These are phyloP conservation scores for Phoma sp. DNA, from an alignment of 2,329 filamentous ascomycete species.

Conservation along the genomic window DNA sequence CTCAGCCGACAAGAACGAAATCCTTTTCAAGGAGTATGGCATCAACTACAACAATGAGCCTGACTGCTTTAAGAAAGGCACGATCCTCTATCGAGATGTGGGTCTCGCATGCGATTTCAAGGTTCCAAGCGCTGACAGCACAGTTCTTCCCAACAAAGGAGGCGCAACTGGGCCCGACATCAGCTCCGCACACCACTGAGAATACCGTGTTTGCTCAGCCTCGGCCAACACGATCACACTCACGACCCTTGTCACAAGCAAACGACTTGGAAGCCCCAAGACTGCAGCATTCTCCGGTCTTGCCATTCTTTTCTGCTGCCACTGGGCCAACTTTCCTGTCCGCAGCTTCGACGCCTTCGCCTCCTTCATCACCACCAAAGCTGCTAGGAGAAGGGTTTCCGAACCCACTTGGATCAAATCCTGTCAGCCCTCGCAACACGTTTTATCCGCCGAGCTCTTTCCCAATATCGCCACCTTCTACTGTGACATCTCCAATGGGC, in stretches of 20 bases:
- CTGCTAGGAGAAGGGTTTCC: constrained; percentile 35
- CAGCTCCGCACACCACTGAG: neutral
- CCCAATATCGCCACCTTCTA: constrained; percentile 35
- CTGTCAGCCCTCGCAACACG: constrained; percentile 21
- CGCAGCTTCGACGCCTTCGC: constrained; percentile 43
- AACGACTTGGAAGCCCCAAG: neutral
- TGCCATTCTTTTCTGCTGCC: constrained; percentile 21
- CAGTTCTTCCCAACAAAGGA: constrained; percentile 39
- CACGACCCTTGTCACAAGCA: neutral
- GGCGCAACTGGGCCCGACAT: constrained; percentile 16
- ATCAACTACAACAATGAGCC: constrained; percentile 99
- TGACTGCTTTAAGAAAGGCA: constrained; percentile 93
- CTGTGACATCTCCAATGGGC: constrained; percentile 24
- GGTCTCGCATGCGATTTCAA: constrained; percentile 35
- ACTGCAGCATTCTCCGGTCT: constrained; percentile 6
- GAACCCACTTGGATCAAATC: constrained; percentile 33
- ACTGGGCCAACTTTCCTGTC: constrained; percentile 45
- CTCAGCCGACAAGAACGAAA: constrained; percentile 92
- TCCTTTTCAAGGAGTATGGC: constrained; percentile 84
- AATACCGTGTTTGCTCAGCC: constrained; percentile 23
- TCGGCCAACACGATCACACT: neutral
- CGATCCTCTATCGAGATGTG: constrained; percentile 84
- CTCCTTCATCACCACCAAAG: constrained; percentile 38
- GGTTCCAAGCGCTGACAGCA: constrained; percentile 9
- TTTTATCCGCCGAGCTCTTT: constrained; percentile 30